phyloP scores from a whole-genome alignment of 768 basidiomycete genomes.

The Ramaria sp. region DNA sequence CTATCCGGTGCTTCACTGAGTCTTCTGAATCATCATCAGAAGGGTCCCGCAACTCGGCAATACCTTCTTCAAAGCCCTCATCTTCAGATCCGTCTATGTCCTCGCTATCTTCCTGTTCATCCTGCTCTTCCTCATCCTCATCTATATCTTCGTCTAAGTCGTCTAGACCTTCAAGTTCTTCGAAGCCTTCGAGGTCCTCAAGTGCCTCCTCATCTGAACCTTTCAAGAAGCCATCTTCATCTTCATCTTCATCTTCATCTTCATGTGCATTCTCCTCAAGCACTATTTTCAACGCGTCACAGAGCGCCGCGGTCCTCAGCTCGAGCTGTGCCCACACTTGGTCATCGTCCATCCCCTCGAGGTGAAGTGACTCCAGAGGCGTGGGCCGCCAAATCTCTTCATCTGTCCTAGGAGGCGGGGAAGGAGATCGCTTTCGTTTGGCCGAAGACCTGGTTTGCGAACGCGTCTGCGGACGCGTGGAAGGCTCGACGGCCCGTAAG shows the following conservation, averaged over 20 bases:
- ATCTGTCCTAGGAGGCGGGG: constrained; percentile 20
- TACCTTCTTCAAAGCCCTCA: constrained; percentile 16
- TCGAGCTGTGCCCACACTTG: constrained; percentile 96
- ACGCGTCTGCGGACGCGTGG: constrained; percentile 63
- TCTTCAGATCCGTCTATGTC: constrained; percentile 19
- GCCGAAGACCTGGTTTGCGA: constrained; percentile 40
- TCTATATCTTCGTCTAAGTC: constrained; percentile 22
- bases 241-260: constrained; percentile 22
- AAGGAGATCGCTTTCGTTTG: constrained; percentile 27
- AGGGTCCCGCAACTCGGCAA: constrained; percentile 20
- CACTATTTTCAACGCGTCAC: constrained; percentile 53
- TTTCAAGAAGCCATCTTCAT: constrained; percentile 11
- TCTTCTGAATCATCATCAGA: constrained; percentile 19
- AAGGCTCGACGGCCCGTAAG: constrained; percentile 55
- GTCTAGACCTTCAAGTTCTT: constrained; percentile 20
- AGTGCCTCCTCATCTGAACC: constrained; percentile 7
- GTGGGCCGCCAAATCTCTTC: constrained; percentile 37
- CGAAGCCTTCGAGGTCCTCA: constrained; percentile 11
- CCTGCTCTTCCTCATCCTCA: constrained; percentile 21
- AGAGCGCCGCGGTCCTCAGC: constrained; percentile 60
- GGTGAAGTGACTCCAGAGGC: constrained; percentile 64
- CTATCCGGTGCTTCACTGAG: constrained; percentile 12
- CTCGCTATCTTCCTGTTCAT: constrained; percentile 20
- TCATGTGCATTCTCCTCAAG: constrained; percentile 33
- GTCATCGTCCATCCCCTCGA: constrained; percentile 70